Evolutionary conservation across 2,329 filamentous ascomycete genomes (phyloP).

Genomic region (Bisporella sp.): DNA sequence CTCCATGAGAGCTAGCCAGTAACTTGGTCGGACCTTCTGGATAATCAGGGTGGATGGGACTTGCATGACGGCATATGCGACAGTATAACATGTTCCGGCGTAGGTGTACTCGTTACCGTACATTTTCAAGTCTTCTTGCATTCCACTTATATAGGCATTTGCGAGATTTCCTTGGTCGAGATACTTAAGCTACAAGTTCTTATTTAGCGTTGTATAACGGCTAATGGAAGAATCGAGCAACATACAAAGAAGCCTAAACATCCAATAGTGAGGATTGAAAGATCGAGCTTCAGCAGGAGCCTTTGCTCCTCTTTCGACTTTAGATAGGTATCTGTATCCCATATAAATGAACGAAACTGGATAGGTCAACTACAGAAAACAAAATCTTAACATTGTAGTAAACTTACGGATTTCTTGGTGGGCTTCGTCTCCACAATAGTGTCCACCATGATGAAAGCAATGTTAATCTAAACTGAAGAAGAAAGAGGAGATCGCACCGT

Average conservation of each 20-base stretch:
- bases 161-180: conserved; percentile 9
- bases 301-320: too few relatives aligned
- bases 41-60: conserved; percentile 4
- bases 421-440: too few relatives aligned
- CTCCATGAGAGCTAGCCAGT: conserved; percentile 7
- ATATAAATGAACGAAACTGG: too few relatives aligned
- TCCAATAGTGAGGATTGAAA: conserved; percentile 34
- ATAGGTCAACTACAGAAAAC: too few relatives aligned
- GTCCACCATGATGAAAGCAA: too few relatives aligned
- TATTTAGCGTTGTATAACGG: background rate
- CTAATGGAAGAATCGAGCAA: background rate
- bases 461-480: too few relatives aligned
- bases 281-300: conserved; percentile 1
- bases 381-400: too few relatives aligned
- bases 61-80: conserved; percentile 7
- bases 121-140: conserved; percentile 32
- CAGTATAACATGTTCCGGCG: conserved; percentile 5
- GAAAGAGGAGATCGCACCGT: too few relatives aligned
- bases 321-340: too few relatives aligned
- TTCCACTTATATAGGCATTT: conserved; percentile 33
- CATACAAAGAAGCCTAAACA: conserved; percentile 30
- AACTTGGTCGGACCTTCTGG: conserved; percentile 3
- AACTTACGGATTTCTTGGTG: too few relatives aligned
- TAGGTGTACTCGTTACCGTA: conserved; percentile 33
- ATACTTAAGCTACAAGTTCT: conserved; percentile 8